These are phyloP conservation scores for Acaromyces ingoldii DNA, from an alignment of 1,284 basidiomycete genomes.

Conservation along the genomic window DNA sequence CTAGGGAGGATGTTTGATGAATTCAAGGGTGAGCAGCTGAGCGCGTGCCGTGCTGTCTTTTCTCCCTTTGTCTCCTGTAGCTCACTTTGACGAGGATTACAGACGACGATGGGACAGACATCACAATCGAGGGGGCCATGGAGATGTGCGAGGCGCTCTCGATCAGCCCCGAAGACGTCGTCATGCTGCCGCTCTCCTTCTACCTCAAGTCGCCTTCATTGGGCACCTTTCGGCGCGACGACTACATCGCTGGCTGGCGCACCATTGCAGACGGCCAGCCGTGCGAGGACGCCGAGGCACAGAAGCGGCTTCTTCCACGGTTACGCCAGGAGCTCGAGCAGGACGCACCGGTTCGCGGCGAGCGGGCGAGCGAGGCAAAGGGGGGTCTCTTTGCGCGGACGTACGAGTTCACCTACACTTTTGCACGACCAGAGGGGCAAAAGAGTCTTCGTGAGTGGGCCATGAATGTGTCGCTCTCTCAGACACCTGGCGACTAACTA, in stretches of 20 bases:
- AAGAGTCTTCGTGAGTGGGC: slow-evolving; percentile 53
- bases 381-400: slow-evolving; percentile 66
- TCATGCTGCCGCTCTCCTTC: slow-evolving; percentile 44
- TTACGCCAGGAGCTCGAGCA: slow-evolving; percentile 29
- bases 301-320: slow-evolving; percentile 22
- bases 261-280: slow-evolving; percentile 21
- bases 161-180: slow-evolving; percentile 40
- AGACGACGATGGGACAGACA: slow-evolving; percentile 30
- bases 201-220: slow-evolving; percentile 40
- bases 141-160: slow-evolving; percentile 38
- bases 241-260: slow-evolving; percentile 43
- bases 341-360: slow-evolving; percentile 27
- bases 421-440: slow-evolving; percentile 70
- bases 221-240: slow-evolving; percentile 35
- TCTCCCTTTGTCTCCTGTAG: not conserved
- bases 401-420: slow-evolving; percentile 82
- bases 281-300: slow-evolving; percentile 30
- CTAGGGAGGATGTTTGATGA: slow-evolving; percentile 66
- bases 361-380: slow-evolving; percentile 22
- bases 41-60: not conserved
- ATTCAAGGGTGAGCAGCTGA: slow-evolving; percentile 64
- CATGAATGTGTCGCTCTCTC: not conserved
- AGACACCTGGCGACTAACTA: not conserved
- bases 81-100: not conserved
- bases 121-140: slow-evolving; percentile 43